These are phyloP conservation scores for Kluyveromyces nonfermentans DNA, from an alignment of 805 yeast species.

Conservation along the genomic window DNA sequence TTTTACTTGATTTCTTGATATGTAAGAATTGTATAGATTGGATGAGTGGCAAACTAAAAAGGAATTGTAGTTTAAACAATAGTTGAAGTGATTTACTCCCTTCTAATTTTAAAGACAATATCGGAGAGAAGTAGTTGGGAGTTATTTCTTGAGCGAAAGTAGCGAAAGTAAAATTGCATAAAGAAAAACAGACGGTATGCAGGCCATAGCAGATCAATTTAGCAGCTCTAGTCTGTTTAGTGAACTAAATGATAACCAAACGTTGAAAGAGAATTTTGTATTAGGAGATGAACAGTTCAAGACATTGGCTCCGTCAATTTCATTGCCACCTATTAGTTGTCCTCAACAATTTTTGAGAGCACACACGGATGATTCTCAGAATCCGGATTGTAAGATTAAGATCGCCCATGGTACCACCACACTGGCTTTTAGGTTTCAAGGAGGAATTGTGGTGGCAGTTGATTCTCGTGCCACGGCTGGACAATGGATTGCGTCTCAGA, in stretches of 20 bases:
- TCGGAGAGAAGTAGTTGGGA: background rate
- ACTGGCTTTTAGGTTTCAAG: conserved; percentile 89
- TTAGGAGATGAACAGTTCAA: conserved; percentile 24
- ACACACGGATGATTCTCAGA: conserved; percentile 91
- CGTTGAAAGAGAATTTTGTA: conserved; percentile 28
- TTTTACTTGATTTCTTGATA: background rate
- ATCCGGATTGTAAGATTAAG: conserved; percentile 91
- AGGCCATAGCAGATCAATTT: conserved; percentile 27
- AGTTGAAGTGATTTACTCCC: no score
- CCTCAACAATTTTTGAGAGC: conserved; percentile 93
- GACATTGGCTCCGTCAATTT: conserved; percentile 46
- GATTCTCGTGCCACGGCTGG: conserved; percentile 98
- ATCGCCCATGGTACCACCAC: conserved; percentile 99
- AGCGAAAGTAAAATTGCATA: no score
- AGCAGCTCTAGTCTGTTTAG: conserved; percentile 15
- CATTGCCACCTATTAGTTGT: conserved; percentile 74
- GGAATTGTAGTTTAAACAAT: background rate
- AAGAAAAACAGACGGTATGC: conserved; percentile 12
- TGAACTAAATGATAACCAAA: conserved; percentile 26
- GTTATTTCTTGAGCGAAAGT: background rate
- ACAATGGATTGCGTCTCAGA: conserved; percentile 94
- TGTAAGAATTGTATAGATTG: background rate
- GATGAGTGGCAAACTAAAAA: background rate
- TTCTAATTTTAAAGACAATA: no score
- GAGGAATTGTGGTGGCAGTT: conserved; percentile 92